Base-by-base conservation (phyloP, 2,329 filamentous ascomycete species). In the Pezicula carpinea region DNA sequence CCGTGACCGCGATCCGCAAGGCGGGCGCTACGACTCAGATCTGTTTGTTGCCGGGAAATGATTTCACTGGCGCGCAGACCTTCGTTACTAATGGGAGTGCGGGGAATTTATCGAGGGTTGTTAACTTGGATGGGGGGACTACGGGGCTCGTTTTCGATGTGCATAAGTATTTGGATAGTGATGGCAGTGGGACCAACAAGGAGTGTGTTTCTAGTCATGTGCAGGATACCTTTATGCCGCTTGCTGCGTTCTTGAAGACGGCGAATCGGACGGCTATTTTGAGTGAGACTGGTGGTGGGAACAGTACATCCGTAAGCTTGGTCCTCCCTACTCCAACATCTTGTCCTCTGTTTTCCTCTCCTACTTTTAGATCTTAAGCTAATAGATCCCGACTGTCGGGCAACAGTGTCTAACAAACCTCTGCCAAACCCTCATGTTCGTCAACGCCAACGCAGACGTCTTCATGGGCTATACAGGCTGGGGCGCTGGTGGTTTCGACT, bases 1-100 rank as follows among this genome's bases (percentile, higher is more conserved):
- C 71, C 14, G 83, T 88, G 1, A 81, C 75, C 0, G 83, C 80
- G 3, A 85, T 88, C 56, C 77, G 83, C 36, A 63, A 73, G 35
- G 75, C 79, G 2, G 83, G 82, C n/a, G 82, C 82, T n/a, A 74
- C 69, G 1, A 66, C 66, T 17, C 79, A 87, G 53, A 74, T 79
- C 58, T 84, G 43, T 53, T 69, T 87, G 11, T 72, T 85, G 1
- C 78, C 83, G 0, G 83, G 83, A 2, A 82, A 72, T 32, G 76
- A 78, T 56, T 86, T 75, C 59, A 73, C 77, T 6, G 72, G 68
- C 43, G 76, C 75, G 2, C 70, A 65, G 33, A 67, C 67, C 2
- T 71, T 79, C 43, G 65, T 78, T 18, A 67, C 67, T 3, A 70
- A 66, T 33, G 75, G 75, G 3, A 75, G 73, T 11, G 77, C 72